Evolutionary conservation across 257 asterid genomes (phyloP), one percentile per base, ranked within the genome.

Genomic region (Solanum piurae): DNA sequence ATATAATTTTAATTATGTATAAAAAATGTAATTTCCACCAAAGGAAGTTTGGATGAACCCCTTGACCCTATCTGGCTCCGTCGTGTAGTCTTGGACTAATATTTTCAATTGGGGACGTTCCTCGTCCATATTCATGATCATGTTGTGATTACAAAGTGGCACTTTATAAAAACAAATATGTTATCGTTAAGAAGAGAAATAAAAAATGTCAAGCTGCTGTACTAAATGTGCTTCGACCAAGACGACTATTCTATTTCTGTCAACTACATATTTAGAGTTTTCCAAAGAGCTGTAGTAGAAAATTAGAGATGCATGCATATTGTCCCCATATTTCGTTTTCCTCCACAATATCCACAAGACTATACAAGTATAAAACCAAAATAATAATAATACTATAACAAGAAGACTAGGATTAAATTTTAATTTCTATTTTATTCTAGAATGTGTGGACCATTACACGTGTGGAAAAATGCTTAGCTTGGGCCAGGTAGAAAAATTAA

Each of bases 61-160:
- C n/a, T 52, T 55, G 1, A 18, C 0, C 10, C 12, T 20, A 58
- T 6, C 2, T 60, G 12, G 0, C 2, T 64, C 14, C 14, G 0
- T 12, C 31, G 1, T 1, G 13, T 23, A 10, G 18, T 23, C 20
- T 3, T 37, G 83, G 52, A 23, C 33, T 75, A 12, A 37, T 37
- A 75, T 37, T 72, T 55, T 7, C 83, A 21, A 23, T 36, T 75
- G 21, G 83, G 38, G 23, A 49, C 60, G 66, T 4, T 72, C 79
- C 14, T 33, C 55, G 6, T 20, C 80, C 2, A 73, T 73, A 20
- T 36, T 75, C 55, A n/a, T 75, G 33, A 10, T n/a, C 72, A 37
- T 12, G 83, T 37, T 9, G 55, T 11, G 33, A 37, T 75, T 21
- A 75, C 29, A 6, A 75, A 38, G 25, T 72, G 13, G 55, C 31